Evolutionary conservation across 805 yeast species (phyloP).

Genomic region (Metschnikowia lochheadii): DNA sequence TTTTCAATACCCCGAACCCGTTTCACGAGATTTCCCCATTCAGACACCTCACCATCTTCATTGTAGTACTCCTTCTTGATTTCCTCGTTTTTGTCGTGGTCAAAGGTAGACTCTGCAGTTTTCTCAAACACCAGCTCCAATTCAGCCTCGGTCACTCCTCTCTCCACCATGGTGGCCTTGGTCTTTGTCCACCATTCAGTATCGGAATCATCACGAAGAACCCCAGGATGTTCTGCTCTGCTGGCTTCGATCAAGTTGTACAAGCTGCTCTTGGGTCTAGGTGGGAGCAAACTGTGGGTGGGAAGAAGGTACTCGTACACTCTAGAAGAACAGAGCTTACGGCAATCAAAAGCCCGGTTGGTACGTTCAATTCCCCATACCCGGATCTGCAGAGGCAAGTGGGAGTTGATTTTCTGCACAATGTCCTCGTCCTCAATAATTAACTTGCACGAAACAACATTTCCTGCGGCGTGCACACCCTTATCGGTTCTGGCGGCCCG

Average conservation of each 20-base stretch:
- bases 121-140: conserved; percentile 23
- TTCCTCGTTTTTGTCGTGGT: conserved; percentile 24
- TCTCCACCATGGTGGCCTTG: conserved; percentile 23
- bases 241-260: conserved; percentile 56
- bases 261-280: conserved; percentile 72
- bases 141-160: conserved; percentile 12
- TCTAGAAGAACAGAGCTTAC: conserved; percentile 94
- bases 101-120: conserved; percentile 30
- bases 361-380: conserved; percentile 91
- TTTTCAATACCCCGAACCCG: conserved; percentile 62
- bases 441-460: conserved; percentile 78
- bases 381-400: conserved; percentile 80
- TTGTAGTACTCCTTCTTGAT: conserved; percentile 30
- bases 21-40: conserved; percentile 41
- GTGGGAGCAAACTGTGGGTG: conserved; percentile 83
- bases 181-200: conserved; percentile 58
- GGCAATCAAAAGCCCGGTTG: conserved; percentile 87
- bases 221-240: conserved; percentile 52
- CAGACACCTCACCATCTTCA: conserved; percentile 33
- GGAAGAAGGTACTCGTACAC: conserved; percentile 93
- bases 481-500: conserved; percentile 88
- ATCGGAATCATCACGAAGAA: conserved; percentile 59
- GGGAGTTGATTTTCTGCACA: conserved; percentile 64
- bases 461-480: conserved; percentile 98
- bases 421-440: conserved; percentile 79